Evolutionary conservation across 805 yeast genomes (phyloP).

Genomic region (Candida parachauliodes): DNA sequence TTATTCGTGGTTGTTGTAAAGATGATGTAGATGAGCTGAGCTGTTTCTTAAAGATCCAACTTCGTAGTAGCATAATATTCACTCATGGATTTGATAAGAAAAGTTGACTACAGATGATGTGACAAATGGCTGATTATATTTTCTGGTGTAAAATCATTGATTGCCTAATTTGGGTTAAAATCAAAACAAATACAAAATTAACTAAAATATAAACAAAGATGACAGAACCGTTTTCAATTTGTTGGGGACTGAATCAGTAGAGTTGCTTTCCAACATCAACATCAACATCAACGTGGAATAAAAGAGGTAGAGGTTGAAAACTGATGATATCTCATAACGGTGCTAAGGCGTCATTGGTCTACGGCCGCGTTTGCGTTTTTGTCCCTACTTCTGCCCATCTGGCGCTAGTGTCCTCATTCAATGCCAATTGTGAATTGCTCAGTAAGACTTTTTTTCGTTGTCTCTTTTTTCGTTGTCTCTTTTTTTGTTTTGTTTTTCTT

Average conservation of each 20-base stretch:
- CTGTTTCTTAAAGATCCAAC: background rate
- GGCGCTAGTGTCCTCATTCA: too few species aligned
- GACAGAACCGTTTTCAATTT: too few species aligned
- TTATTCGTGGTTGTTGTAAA: slow-evolving; percentile 52
- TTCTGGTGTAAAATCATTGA: background rate
- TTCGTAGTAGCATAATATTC: slow-evolving; percentile 3
- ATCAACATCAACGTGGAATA: too few species aligned
- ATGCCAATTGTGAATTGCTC: too few species aligned
- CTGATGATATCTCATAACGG: too few species aligned
- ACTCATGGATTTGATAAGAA: too few species aligned
- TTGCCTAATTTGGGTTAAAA: background rate
- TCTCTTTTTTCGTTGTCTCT: background rate
- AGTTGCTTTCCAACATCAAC: background rate
- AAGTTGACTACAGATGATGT: too few species aligned
- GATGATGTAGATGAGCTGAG: background rate
- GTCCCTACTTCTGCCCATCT: slow-evolving; percentile 1
- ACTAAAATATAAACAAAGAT: background rate
- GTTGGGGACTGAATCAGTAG: background rate
- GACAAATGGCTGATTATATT: too few species aligned
- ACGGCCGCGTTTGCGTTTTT: background rate
- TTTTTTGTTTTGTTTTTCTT: background rate
- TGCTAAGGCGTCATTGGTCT: too few species aligned
- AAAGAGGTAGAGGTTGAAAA: too few species aligned
- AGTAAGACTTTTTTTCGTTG: too few species aligned
- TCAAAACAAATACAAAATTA: background rate